These are phyloP conservation scores for Candida andamanensis DNA, from an alignment of 805 yeast species.

Conservation along the genomic window DNA sequence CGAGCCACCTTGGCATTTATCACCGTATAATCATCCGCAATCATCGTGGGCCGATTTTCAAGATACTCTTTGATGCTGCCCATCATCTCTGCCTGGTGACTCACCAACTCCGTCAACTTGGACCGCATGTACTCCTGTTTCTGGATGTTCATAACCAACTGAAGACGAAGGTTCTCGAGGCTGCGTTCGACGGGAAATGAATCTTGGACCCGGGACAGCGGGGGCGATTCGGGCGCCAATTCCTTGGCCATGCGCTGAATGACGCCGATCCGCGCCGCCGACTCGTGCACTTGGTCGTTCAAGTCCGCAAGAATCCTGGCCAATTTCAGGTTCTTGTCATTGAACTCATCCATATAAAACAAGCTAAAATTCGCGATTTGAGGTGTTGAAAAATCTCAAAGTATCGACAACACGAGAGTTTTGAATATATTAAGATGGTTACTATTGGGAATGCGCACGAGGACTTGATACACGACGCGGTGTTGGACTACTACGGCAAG, in stretches of 20 bases:
- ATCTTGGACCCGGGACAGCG: no score
- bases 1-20: slow-evolving; percentile 5
- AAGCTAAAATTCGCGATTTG: no score
- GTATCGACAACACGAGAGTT: neutral
- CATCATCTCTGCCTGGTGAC: slow-evolving; percentile 30
- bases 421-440: slow-evolving; percentile 45
- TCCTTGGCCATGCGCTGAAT: slow-evolving; percentile 16
- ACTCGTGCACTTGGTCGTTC: slow-evolving; percentile 9
- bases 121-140: slow-evolving; percentile 28
- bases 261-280: slow-evolving; percentile 10
- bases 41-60: slow-evolving; percentile 15
- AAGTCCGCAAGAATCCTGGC: slow-evolving; percentile 5
- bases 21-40: slow-evolving; percentile 10
- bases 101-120: slow-evolving; percentile 27
- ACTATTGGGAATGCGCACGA: slow-evolving; percentile 88
- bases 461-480: slow-evolving; percentile 94
- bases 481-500: slow-evolving; percentile 93
- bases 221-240: no score
- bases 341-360: slow-evolving; percentile 13
- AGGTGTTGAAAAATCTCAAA: slow-evolving; percentile 1
- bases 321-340: slow-evolving; percentile 10
- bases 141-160: slow-evolving; percentile 35
- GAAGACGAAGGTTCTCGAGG: slow-evolving; percentile 25
- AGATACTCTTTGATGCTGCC: slow-evolving; percentile 28
- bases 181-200: no score